Evolutionary conservation across 2,329 filamentous ascomycete genomes (phyloP).

Genomic region (Penicillium italicum): DNA sequence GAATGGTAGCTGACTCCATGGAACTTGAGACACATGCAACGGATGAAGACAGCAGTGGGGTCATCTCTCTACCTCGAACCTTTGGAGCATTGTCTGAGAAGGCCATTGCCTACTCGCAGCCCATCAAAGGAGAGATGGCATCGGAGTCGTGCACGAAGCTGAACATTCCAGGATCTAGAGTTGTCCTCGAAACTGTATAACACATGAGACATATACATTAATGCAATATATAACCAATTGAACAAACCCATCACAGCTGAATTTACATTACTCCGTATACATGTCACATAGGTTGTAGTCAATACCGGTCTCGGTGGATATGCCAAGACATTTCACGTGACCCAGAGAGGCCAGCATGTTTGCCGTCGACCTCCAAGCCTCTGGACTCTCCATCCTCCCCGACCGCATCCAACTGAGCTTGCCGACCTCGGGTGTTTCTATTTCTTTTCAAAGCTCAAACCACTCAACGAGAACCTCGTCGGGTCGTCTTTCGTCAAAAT

Average conservation of each 20-base stretch:
- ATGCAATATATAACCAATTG: background rate
- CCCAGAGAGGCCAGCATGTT: conserved; percentile 34
- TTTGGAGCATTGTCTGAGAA: conserved; percentile 43
- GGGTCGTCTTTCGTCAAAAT: conserved; percentile 52
- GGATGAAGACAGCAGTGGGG: conserved; percentile 3
- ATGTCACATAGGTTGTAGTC: conserved; percentile 1
- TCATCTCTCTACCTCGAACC: conserved; percentile 27
- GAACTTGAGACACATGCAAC: background rate
- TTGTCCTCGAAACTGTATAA: conserved; percentile 18
- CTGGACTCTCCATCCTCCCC: conserved; percentile 28
- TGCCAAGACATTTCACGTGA: conserved; percentile 36
- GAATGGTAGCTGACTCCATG: conserved; percentile 32
- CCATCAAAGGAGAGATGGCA: conserved; percentile 4
- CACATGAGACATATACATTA: conserved; percentile 1
- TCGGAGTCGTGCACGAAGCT: conserved; percentile 32
- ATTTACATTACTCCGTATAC: background rate
- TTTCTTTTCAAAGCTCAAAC: conserved; percentile 17
- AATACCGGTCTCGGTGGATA: background rate
- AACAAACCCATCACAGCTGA: background rate
- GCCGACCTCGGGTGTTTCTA: conserved; percentile 15
- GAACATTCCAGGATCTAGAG: conserved; percentile 34
- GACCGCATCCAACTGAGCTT: conserved; percentile 25
- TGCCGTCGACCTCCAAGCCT: conserved; percentile 33
- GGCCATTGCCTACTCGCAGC: conserved; percentile 34
- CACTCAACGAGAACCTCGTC: conserved; percentile 12